Percentiles rank a stretch among this genome's conserved stretches.
phyloP scores from a whole-genome alignment of 441 rosid genomes.

The Gossypium lobatum region DNA sequence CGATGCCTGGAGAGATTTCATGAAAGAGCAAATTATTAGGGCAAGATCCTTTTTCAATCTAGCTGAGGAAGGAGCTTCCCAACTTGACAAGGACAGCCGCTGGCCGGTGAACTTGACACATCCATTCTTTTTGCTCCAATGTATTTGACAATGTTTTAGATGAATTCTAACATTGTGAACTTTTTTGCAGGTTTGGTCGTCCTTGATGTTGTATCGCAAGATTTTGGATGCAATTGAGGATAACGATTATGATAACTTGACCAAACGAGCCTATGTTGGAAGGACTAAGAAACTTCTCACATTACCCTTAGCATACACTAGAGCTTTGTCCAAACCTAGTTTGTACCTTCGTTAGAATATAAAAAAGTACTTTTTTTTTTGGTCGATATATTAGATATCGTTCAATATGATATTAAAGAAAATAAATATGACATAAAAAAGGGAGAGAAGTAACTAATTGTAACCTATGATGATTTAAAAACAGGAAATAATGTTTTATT shows the following conservation, averaged over 20 bases:
- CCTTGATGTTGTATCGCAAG: conserved; percentile 35
- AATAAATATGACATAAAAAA: too few relatives aligned
- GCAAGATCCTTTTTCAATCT: conserved; percentile 47
- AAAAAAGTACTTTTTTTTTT: neutral
- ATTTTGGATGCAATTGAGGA: conserved; percentile 50
- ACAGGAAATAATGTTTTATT: too few relatives aligned
- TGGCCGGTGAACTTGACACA: conserved; percentile 37
- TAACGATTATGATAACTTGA: conserved; percentile 47
- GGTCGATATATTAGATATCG: too few relatives aligned
- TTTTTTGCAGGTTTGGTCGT: conserved; percentile 51
- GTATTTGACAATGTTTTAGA: neutral
- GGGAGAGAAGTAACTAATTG: too few relatives aligned
- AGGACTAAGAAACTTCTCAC: conserved; percentile 37
- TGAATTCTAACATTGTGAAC: neutral
- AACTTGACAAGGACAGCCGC: conserved; percentile 54
- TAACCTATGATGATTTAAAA: too few relatives aligned
- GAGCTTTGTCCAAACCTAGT: conserved; percentile 26
- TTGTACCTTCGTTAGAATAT: neutral
- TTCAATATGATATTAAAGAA: too few relatives aligned
- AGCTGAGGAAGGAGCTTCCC: conserved; percentile 55
- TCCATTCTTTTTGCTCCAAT: neutral
- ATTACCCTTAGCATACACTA: conserved; percentile 39
- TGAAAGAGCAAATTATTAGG: conserved; percentile 50
- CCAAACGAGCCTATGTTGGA: conserved; percentile 47
- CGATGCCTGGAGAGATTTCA: conserved; percentile 44